These are phyloP conservation scores for Selaginella tamariscina DNA, from an alignment of 75 land plant species.

Conservation along the genomic window DNA sequence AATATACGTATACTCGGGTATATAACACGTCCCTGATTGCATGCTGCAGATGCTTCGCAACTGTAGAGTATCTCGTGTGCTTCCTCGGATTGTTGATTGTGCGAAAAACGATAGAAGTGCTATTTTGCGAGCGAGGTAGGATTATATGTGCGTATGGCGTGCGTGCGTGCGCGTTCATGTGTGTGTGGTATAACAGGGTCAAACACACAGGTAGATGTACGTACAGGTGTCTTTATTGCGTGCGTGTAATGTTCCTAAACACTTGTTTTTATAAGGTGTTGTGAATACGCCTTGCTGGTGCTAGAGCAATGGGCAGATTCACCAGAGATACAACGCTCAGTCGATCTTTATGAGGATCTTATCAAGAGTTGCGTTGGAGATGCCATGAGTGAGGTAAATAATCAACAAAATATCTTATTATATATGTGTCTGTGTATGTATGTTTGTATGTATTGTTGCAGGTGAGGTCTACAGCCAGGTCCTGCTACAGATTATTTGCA, in stretches of 20 bases:
- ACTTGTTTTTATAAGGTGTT: constrained; percentile 54
- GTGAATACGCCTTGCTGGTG: constrained; percentile 86
- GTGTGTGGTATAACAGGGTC: no score
- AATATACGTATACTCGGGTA: neutral
- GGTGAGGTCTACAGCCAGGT: constrained; percentile 89
- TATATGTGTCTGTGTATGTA: neutral
- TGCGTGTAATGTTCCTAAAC: no score
- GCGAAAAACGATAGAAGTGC: constrained; percentile 93
- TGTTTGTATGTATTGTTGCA: constrained; percentile 14
- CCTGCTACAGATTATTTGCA: constrained; percentile 81
- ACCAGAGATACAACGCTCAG: constrained; percentile 92
- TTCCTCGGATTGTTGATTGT: constrained; percentile 75
- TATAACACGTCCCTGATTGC: constrained; percentile 12
- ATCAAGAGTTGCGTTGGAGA: constrained; percentile 93
- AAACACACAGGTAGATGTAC: no score
- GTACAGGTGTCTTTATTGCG: no score
- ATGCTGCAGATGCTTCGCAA: constrained; percentile 74
- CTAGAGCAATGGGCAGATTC: constrained; percentile 96
- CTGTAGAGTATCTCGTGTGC: constrained; percentile 84
- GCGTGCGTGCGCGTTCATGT: neutral
- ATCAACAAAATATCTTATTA: no score
- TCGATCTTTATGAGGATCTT: constrained; percentile 89
- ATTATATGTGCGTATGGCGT: neutral
- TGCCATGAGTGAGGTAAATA: constrained; percentile 99
- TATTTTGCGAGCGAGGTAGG: constrained; percentile 94